phyloP scores from a whole-genome alignment of 1,284 basidiomycete species.

The Vanrija humicola region DNA sequence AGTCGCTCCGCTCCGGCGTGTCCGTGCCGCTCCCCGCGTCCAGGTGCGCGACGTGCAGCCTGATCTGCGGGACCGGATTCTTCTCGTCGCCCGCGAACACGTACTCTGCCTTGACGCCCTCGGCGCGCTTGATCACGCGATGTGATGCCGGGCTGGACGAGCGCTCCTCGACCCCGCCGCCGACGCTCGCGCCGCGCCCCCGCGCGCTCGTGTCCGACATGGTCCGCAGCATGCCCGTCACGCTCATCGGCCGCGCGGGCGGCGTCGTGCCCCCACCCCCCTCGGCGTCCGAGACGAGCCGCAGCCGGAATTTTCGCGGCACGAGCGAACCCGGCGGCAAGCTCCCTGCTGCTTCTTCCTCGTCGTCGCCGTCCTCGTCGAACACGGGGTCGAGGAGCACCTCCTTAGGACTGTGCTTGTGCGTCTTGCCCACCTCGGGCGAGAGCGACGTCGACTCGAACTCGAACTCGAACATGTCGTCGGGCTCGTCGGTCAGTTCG shows the following conservation, averaged over 20 bases:
- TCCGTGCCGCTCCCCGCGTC: neutral
- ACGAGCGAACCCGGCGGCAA: neutral
- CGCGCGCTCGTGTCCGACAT: neutral
- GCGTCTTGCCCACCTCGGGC: constrained; percentile 1
- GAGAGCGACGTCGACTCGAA: constrained; percentile 35
- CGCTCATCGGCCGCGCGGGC: constrained; percentile 23
- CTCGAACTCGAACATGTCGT: constrained; percentile 42
- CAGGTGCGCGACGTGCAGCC: constrained; percentile 30
- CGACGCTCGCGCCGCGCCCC: neutral
- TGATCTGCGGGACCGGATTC: constrained; percentile 44
- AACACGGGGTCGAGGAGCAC: constrained; percentile 29
- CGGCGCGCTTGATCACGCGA: constrained; percentile 5
- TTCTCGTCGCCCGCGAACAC: constrained; percentile 42
- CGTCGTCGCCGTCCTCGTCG: constrained; percentile 13
- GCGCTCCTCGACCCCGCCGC: no score
- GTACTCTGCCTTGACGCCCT: constrained; percentile 47
- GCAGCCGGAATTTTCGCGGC: constrained; percentile 26
- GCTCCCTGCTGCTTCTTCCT: neutral
- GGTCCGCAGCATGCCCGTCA: constrained; percentile 27
- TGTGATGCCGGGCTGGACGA: no score
- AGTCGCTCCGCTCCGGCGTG: neutral
- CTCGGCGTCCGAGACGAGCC: constrained; percentile 23
- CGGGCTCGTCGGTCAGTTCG: constrained; percentile 9
- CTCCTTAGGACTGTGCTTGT: constrained; percentile 15
- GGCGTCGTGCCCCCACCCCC: neutral